Base-by-base conservation (phyloP, 2,329 filamentous ascomycete genomes). In the Cylindrodendrum hubeiense region DNA sequence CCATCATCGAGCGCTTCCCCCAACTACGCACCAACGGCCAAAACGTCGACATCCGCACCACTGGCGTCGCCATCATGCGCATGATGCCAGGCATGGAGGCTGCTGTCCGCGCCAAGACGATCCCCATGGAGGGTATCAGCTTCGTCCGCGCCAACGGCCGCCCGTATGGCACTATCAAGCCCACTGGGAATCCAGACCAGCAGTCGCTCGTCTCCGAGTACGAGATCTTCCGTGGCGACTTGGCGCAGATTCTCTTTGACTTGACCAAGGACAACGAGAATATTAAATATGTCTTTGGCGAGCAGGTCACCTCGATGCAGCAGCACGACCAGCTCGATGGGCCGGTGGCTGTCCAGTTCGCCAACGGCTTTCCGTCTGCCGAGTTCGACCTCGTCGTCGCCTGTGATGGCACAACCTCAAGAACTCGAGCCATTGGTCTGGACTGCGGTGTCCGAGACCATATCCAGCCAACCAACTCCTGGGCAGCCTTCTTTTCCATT, bases 151-250 rank as follows among this genome's bases (percentile, higher is more conserved):
- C 73, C 0, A 73, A 80, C 12, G 80, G 82, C 22, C 70, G 72
- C 3, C 74, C 78, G 2, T 78, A 78, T 15, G 83, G 78, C 2
- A 75, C 74, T 26, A 77, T 83, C 8, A 71, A 64, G 12, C 49
- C 74, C 12, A 79, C 76, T 5, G 79, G 79, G 6, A 68, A 80
- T 59, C 75, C 79, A 2, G 79, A 81, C 19, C 80, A 82, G 58
- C 80, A 83, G 62, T 78, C 78, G 8, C 70, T 86, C 6, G 80
- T 84, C 4, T 85, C 46, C 81, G 85, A 87, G 21, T 83, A 80
- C 47, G 86, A 87, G 74, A 87, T 88, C 57, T 81, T 87, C 77
- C 77, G 85, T 9, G 85, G 83, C 0, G 82, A 86, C 55, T 67
- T 88, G 33, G 82, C 79, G 8, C 70, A 68, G 4, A 68, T 87